These are phyloP conservation scores for Begonia peltatifolia DNA, from an alignment of 306 rosid species.

Conservation along the genomic window DNA sequence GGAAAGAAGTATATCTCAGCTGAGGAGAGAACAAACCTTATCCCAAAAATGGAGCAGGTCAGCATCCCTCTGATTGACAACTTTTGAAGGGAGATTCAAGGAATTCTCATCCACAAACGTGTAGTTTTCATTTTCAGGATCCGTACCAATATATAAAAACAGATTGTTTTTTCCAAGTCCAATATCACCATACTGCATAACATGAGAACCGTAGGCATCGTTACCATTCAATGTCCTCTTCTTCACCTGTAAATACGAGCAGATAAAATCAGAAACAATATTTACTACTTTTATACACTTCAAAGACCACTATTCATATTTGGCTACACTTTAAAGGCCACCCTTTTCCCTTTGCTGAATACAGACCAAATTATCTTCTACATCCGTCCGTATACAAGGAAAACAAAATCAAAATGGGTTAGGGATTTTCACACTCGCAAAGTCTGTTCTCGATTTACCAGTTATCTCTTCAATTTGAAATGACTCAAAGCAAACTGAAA, in stretches of 20 bases:
- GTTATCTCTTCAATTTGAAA: too few species aligned
- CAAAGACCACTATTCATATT: too few species aligned
- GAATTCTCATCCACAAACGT: conserved; percentile 56
- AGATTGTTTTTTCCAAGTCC: conserved; percentile 31
- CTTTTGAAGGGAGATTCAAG: conserved; percentile 39
- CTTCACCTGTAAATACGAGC: conserved; percentile 52
- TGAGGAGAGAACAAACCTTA: conserved; percentile 34
- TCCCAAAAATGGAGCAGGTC: conserved; percentile 96
- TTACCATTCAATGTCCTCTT: conserved; percentile 47
- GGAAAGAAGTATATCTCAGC: not conserved
- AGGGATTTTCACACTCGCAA: too few species aligned
- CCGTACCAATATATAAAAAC: conserved; percentile 53
- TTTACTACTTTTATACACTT: too few species aligned
- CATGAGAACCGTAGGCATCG: conserved; percentile 69
- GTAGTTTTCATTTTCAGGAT: conserved; percentile 83
- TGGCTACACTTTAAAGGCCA: too few species aligned
- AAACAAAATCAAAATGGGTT: not conserved
- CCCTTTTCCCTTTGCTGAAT: too few species aligned
- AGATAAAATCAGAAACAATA: not conserved
- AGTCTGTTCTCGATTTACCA: too few species aligned
- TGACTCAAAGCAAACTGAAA: not conserved
- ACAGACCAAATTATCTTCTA: not conserved
- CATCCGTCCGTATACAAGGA: not conserved
- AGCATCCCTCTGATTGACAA: conserved; percentile 83
- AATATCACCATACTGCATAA: conserved; percentile 85